Evolutionary conservation across 805 yeast genomes (phyloP).

Genomic region (Yamadazyma tumulicola): DNA sequence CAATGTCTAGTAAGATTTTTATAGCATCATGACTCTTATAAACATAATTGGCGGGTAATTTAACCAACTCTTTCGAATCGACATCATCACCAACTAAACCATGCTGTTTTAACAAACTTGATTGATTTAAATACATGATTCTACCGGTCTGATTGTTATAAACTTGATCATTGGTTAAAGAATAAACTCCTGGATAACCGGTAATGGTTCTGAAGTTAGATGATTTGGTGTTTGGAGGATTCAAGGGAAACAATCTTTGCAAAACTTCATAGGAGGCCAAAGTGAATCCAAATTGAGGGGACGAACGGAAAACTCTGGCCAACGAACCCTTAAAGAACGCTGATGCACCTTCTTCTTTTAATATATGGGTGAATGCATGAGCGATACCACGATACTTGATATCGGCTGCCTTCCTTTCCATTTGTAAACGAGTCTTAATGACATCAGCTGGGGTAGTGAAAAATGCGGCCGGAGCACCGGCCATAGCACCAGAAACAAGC

Average conservation of each 20-base stretch:
- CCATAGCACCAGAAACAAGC: slow-evolving; percentile 83
- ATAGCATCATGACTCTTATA: slow-evolving; percentile 61
- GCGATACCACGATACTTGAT: slow-evolving; percentile 70
- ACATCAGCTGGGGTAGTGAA: slow-evolving; percentile 97
- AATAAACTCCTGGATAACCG: slow-evolving; percentile 45
- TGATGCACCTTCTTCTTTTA: slow-evolving; percentile 75
- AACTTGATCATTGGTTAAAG: slow-evolving; percentile 43
- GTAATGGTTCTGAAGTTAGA: slow-evolving; percentile 42
- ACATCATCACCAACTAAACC: slow-evolving; percentile 29
- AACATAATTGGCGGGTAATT: slow-evolving; percentile 42
- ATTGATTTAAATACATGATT: slow-evolving; percentile 32
- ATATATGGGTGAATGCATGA: slow-evolving; percentile 73
- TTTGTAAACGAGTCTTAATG: slow-evolving; percentile 90
- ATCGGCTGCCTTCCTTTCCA: slow-evolving; percentile 75
- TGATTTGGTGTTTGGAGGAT: slow-evolving; percentile 42
- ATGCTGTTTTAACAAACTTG: slow-evolving; percentile 31
- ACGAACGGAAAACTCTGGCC: slow-evolving; percentile 90
- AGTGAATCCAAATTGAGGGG: slow-evolving; percentile 97
- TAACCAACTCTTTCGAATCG: slow-evolving; percentile 39
- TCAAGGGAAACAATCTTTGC: slow-evolving; percentile 74
- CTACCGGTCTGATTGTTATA: slow-evolving; percentile 40
- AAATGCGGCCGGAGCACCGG: slow-evolving; percentile 98
- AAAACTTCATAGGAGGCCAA: slow-evolving; percentile 94
- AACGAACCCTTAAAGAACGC: slow-evolving; percentile 96
- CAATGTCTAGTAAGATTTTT: slow-evolving; percentile 59